Conservation (phyloP, 2,329 filamentous ascomycete species). For the Clonostachys sp. region DNA sequence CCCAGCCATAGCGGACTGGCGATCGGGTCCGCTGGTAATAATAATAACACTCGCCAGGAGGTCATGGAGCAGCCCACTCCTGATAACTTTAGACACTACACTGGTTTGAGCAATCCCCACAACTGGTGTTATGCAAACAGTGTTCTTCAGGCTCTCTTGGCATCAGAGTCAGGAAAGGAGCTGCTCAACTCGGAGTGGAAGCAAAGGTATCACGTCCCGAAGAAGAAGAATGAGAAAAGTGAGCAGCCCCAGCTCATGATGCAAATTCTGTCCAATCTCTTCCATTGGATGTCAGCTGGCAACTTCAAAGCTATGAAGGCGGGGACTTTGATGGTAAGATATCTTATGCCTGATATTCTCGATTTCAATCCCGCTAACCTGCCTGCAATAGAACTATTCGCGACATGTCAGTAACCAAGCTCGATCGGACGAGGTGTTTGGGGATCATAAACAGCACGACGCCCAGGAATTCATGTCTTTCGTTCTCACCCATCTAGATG, state of each 20-base stretch:
- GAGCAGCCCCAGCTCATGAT: slow-evolving; percentile 54
- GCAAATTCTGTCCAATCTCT: slow-evolving; percentile 53
- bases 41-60: not conserved
- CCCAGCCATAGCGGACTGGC: slow-evolving; percentile 76
- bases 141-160: slow-evolving; percentile 78
- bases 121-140: slow-evolving; percentile 92
- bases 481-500: slow-evolving; percentile 73
- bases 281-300: slow-evolving; percentile 51
- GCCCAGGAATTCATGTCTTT: slow-evolving; percentile 87
- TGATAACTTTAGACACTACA: slow-evolving; percentile 17
- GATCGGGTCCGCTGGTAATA: slow-evolving; percentile 5
- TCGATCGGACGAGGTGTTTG: slow-evolving; percentile 40
- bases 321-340: slow-evolving; percentile 52
- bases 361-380: not conserved
- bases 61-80: slow-evolving; percentile 35
- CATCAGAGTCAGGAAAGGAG: slow-evolving; percentile 66
- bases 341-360: not conserved
- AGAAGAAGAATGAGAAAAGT: slow-evolving; percentile 54
- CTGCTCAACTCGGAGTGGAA: slow-evolving; percentile 55
- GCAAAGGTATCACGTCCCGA: slow-evolving; percentile 61
- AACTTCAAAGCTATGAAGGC: slow-evolving; percentile 46
- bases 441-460: slow-evolving; percentile 77
- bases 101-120: slow-evolving; percentile 75
- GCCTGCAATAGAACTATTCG: slow-evolving; percentile 46
- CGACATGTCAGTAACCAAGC: slow-evolving; percentile 25